Evolutionary conservation across 441 rosid genomes (phyloP), one percentile per base, ranked within the genome.

Genomic region (Euphorbia schlechtendalii): DNA sequence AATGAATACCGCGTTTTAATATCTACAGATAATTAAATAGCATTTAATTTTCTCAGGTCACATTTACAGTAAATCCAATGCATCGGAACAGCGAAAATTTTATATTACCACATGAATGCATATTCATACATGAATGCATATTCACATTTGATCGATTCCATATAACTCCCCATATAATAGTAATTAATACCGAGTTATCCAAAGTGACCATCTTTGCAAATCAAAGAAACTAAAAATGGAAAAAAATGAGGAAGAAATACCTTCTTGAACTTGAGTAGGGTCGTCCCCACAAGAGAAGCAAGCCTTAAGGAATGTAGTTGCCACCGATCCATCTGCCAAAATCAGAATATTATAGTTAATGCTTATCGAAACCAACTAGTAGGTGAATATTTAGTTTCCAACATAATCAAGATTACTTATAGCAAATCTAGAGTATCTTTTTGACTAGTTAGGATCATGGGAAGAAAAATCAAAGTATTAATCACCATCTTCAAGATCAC

Each of bases 271-370:
- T 67, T 84, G 86, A 68, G 34, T 79, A 18, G 77, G 87, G 60
- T 86, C 90, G 61, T 85, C 92, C 63, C 97, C 96, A 66, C 99
- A 94, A 73, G 94, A 85, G 73, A 94, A 85, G 72, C 94, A 94
- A n/a, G 85, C 90, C 75, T 80, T 89, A 54, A 94, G 58, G 74
- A 85, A 73, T 56, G 83, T 74, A 41, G 89, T 78, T 66, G 78
- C 72, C 69, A 78, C 56, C 0, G 88, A 69, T 38, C 80, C 79
- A 69, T 83, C 99, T 94, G 82, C 70, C 63, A 82, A 5, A 59
- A 20, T 63, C 49, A 64, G 24, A 28, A 70, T 41, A 53, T 25
- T 8, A 20, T 32, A 1, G 45, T 52, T 61, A 69, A 70, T 45
- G 49, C n/a, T 53, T 55, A 48, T 71, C 21, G 46, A 6, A 45